Percentiles rank a stretch among this genome's conserved stretches.
phyloP scores from a whole-genome alignment of 73 alveolate genomes.

The Paramecium primaurelia region DNA sequence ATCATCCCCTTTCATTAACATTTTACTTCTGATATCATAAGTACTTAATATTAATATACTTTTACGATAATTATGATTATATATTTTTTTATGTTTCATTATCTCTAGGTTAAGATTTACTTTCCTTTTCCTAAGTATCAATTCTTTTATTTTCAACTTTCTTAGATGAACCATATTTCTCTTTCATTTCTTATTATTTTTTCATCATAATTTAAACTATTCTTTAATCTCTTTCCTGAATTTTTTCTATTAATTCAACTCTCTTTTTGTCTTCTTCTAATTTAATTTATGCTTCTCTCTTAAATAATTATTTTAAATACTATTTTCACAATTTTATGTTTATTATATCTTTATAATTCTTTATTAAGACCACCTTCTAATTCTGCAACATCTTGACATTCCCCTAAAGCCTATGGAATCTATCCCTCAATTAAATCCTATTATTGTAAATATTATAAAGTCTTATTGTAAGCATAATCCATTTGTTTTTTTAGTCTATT shows the following conservation, averaged over 20 bases:
- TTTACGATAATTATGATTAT: not conserved
- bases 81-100: not conserved
- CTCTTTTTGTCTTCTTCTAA: not conserved
- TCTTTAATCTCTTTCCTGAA: not conserved
- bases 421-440: not conserved
- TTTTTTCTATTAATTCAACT: not conserved
- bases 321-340: not conserved
- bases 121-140: not conserved
- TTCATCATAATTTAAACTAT: not conserved
- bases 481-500: not conserved
- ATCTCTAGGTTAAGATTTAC: not conserved
- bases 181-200: not conserved
- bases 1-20: not conserved
- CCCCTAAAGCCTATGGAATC: not conserved
- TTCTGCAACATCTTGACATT: not conserved
- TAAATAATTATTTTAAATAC: not conserved
- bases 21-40: not conserved
- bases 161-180: not conserved
- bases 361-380: not conserved
- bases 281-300: constrained; percentile 45
- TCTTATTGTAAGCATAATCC: constrained; percentile 3
- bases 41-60: not conserved
- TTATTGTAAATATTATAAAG: not conserved
- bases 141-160: not conserved
- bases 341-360: not conserved